Percentiles rank a stretch among this genome's conserved stretches.
phyloP scores from a whole-genome alignment of 2,329 filamentous ascomycete genomes.

The Aspergillus calidoustus region DNA sequence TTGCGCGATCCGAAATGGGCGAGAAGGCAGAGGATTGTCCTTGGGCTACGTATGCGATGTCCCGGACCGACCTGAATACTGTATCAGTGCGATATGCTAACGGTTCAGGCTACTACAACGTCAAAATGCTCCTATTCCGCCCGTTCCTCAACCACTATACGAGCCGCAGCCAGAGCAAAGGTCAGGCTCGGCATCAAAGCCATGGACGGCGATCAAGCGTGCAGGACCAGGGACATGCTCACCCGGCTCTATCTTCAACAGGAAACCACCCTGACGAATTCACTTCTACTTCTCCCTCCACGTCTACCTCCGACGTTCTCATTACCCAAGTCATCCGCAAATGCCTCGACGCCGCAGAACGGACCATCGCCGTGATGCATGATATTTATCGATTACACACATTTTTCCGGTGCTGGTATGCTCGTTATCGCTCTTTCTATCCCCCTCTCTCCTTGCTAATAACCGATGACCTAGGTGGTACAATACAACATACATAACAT shows the following conservation, averaged over 20 bases:
- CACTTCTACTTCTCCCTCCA: neutral
- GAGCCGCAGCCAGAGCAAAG: neutral
- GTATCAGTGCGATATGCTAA: too few relatives aligned
- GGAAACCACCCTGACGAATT: neutral
- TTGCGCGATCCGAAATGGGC: conserved; percentile 45
- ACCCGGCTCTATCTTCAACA: neutral
- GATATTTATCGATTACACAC: conserved; percentile 45
- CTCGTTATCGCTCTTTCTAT: neutral
- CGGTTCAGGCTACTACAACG: conserved; percentile 43
- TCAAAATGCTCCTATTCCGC: conserved; percentile 46
- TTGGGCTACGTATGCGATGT: conserved; percentile 42
- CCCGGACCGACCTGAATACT: too few relatives aligned
- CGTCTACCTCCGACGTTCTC: neutral
- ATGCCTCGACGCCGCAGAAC: conserved; percentile 45
- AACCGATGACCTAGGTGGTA: conserved; percentile 41
- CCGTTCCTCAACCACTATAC: conserved; percentile 39
- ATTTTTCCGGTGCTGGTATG: conserved; percentile 50
- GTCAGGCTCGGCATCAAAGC: neutral
- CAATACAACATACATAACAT: conserved; percentile 49
- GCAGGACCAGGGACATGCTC: neutral
- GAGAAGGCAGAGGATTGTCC: conserved; percentile 43
- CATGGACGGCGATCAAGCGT: neutral
- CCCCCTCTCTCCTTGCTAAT: neutral
- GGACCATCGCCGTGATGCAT: conserved; percentile 47
- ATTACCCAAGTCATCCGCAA: conserved; percentile 37